These are phyloP conservation scores for Trapa incisa DNA, from an alignment of 345 rosid species.

Conservation along the genomic window DNA sequence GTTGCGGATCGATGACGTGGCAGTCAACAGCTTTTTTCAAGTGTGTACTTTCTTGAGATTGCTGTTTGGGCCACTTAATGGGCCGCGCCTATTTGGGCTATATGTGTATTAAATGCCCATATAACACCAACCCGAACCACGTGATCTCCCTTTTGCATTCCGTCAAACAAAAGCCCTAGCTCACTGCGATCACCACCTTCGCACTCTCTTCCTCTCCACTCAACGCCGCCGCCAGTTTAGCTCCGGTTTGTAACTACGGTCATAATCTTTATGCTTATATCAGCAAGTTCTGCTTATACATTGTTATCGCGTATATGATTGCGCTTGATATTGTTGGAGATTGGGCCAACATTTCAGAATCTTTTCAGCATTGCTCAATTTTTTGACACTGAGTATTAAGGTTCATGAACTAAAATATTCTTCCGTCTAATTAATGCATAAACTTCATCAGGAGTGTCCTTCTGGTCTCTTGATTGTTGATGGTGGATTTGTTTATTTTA, in stretches of 20 bases:
- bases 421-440: no score
- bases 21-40: no score
- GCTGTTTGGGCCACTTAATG: not conserved
- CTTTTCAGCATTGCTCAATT: not conserved
- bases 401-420: no score
- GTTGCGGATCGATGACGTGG: conserved; percentile 1
- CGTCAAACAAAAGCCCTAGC: not conserved
- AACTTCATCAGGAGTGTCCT: not conserved
- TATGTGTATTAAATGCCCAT: no score
- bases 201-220: not conserved
- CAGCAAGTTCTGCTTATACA: not conserved
- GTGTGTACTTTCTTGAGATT: not conserved
- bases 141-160: not conserved
- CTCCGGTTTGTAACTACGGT: not conserved
- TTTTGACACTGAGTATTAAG: not conserved
- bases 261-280: not conserved
- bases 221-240: not conserved
- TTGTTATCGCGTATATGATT: not conserved
- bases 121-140: not conserved
- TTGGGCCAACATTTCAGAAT: not conserved
- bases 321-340: not conserved
- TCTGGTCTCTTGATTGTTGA: not conserved
- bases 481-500: not conserved
- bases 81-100: no score
- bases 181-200: not conserved